A percentile compares a stretch with the other conserved stretches of the same genome.
These are phyloP conservation scores for Thalassiosira livingstoniorum DNA, from an alignment of 352 stramenopile genomes.

Conservation along the genomic window DNA sequence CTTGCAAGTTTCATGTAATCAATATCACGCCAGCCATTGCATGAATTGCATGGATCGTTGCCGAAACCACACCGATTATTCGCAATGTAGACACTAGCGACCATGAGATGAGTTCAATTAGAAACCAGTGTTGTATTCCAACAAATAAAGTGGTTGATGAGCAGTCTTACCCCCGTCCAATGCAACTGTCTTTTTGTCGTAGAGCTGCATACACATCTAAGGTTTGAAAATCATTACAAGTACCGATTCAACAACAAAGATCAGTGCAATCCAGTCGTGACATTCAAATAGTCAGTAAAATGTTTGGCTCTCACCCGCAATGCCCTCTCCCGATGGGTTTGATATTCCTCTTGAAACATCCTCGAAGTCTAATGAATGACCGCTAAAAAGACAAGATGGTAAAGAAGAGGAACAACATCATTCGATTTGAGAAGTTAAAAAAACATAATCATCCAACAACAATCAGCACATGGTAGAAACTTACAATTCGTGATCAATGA, in stretches of 20 bases:
- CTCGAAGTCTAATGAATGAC: constrained; percentile 11
- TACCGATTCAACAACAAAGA: no score
- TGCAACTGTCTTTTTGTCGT: not conserved
- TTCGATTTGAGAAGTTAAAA: not conserved
- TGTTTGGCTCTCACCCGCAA: no score
- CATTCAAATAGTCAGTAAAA: no score
- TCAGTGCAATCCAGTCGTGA: no score
- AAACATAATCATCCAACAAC: not conserved
- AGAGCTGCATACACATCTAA: constrained; percentile 7
- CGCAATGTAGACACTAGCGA: no score
- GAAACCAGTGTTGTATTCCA: no score
- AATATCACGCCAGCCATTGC: no score
- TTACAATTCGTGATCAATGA: constrained; percentile 25
- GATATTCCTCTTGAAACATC: constrained; percentile 10
- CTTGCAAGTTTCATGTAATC: constrained; percentile 28
- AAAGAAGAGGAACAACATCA: not conserved
- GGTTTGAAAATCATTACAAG: no score
- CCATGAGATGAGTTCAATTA: no score
- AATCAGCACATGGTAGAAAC: not conserved
- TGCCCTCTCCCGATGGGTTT: constrained; percentile 18
- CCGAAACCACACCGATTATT: no score
- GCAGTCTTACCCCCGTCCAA: constrained; percentile 1
- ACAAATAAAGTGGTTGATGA: no score
- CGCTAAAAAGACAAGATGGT: not conserved
- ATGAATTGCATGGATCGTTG: no score